A percentile compares a stretch with the other conserved stretches of the same genome.
Evolutionary conservation across 1,284 basidiomycete genomes (phyloP).

Genomic region (Austroboletus niveus): DNA sequence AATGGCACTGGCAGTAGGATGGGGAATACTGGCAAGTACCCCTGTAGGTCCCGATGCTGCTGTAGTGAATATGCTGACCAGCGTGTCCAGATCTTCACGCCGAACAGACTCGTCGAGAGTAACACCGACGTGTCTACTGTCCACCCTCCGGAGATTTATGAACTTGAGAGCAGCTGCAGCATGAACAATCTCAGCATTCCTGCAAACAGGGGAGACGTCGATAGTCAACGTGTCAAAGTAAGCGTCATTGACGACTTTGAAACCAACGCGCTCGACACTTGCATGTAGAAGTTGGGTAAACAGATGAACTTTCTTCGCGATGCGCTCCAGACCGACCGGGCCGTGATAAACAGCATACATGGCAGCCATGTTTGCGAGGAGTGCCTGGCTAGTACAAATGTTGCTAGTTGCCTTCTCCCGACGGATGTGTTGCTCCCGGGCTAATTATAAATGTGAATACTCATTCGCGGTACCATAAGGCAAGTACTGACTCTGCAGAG

Average conservation of each 20-base stretch:
- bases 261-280: slow-evolving; percentile 73
- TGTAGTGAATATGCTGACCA: slow-evolving; percentile 82
- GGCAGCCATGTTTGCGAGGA: slow-evolving; percentile 95
- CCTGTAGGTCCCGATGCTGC: slow-evolving; percentile 46
- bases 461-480: background rate
- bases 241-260: slow-evolving; percentile 56
- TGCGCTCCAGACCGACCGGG: slow-evolving; percentile 80
- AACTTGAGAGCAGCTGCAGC: slow-evolving; percentile 61
- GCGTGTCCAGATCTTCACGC: slow-evolving; percentile 67
- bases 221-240: slow-evolving; percentile 98
- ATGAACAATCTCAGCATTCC: slow-evolving; percentile 69
- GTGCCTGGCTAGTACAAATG: slow-evolving; percentile 90
- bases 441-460: slow-evolving; percentile 38
- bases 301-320: slow-evolving; percentile 90
- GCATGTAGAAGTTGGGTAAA: slow-evolving; percentile 80
- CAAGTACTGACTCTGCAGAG: slow-evolving; percentile 83
- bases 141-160: slow-evolving; percentile 86
- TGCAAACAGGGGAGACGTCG: slow-evolving; percentile 62
- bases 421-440: slow-evolving; percentile 95
- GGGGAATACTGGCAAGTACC: slow-evolving; percentile 42
- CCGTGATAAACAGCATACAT: slow-evolving; percentile 99
- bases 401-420: slow-evolving; percentile 95
- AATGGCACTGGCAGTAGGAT: slow-evolving; percentile 41
- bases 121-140: slow-evolving; percentile 79
- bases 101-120: slow-evolving; percentile 93